Percentiles rank a stretch among this genome's conserved stretches.
phyloP scores from a whole-genome alignment of 73 alveolate genomes.

The Uronychia setigera region DNA sequence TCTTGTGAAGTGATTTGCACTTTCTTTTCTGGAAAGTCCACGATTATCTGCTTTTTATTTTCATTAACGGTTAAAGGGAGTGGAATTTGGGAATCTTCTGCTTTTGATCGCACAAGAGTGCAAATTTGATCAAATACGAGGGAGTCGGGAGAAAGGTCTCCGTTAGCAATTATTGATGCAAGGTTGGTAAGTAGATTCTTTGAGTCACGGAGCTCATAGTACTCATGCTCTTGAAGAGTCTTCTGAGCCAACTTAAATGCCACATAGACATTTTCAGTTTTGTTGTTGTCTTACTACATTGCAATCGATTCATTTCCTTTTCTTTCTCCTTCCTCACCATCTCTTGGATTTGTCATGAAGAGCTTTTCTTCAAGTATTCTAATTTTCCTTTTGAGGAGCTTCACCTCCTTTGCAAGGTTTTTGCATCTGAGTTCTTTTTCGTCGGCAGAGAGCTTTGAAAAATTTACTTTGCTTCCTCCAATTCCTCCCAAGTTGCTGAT shows the following conservation, averaged over 20 bases:
- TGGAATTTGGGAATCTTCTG: not conserved
- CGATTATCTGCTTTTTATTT: not conserved
- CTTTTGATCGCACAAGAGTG: slow-evolving; percentile 21
- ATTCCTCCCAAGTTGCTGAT: too few species aligned
- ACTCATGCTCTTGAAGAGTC: slow-evolving; percentile 5
- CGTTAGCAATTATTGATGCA: not conserved
- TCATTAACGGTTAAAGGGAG: not conserved
- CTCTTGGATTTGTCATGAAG: not conserved
- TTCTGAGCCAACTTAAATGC: slow-evolving; percentile 22
- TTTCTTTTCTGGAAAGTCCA: not conserved
- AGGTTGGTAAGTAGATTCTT: slow-evolving; percentile 9
- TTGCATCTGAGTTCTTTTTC: slow-evolving; percentile 41
- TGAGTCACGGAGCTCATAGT: slow-evolving; percentile 29
- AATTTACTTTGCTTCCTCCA: slow-evolving; percentile 11
- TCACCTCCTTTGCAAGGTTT: slow-evolving; percentile 42
- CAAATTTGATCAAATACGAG: slow-evolving; percentile 24
- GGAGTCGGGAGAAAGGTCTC: slow-evolving; percentile 24
- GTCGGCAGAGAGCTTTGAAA: slow-evolving; percentile 34
- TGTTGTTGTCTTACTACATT: not conserved
- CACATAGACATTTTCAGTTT: not conserved
- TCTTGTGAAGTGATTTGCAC: not conserved
- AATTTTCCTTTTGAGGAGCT: slow-evolving; percentile 34
- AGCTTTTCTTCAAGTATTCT: slow-evolving; percentile 35
- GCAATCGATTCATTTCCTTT: not conserved
- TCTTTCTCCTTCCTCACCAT: not conserved